phyloP scores from a whole-genome alignment of 148 eudicot species.

The Persicaria tinctoria region DNA sequence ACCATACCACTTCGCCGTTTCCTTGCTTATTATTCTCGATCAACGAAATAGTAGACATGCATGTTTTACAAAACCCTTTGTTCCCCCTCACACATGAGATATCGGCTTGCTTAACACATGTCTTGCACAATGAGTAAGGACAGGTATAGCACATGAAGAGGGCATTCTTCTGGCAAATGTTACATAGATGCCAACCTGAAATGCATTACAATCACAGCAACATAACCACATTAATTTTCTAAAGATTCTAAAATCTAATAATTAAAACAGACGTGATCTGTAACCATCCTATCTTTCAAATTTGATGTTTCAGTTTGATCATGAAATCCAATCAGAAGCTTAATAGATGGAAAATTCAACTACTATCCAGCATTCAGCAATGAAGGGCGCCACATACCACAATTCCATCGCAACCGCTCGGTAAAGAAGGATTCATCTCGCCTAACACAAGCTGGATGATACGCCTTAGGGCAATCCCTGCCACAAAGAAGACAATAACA shows the following conservation, averaged over 20 bases:
- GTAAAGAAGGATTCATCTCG: slow-evolving; percentile 33
- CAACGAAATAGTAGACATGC: slow-evolving; percentile 73
- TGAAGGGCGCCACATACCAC: slow-evolving; percentile 23
- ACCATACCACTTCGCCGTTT: slow-evolving; percentile 60
- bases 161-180: slow-evolving; percentile 66
- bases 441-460: slow-evolving; percentile 32
- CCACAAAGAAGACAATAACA: background rate
- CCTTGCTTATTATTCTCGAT: slow-evolving; percentile 63
- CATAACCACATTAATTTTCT: background rate
- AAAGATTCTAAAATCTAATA: background rate
- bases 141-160: slow-evolving; percentile 93
- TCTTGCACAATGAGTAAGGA: slow-evolving; percentile 80
- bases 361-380: background rate
- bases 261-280: background rate
- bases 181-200: slow-evolving; percentile 98
- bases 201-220: slow-evolving; percentile 16
- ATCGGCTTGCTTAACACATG: slow-evolving; percentile 70
- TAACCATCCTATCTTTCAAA: background rate
- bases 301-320: background rate
- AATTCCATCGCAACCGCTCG: slow-evolving; percentile 26
- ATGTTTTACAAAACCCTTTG: slow-evolving; percentile 81
- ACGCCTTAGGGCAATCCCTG: slow-evolving; percentile 35
- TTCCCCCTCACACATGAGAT: slow-evolving; percentile 61
- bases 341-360: background rate
- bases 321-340: slow-evolving; percentile 1